A percentile compares a stretch with the other conserved stretches of the same genome.
These are phyloP conservation scores for Rhinocladiella similis DNA, from an alignment of 2,329 filamentous ascomycete species.

Conservation along the genomic window DNA sequence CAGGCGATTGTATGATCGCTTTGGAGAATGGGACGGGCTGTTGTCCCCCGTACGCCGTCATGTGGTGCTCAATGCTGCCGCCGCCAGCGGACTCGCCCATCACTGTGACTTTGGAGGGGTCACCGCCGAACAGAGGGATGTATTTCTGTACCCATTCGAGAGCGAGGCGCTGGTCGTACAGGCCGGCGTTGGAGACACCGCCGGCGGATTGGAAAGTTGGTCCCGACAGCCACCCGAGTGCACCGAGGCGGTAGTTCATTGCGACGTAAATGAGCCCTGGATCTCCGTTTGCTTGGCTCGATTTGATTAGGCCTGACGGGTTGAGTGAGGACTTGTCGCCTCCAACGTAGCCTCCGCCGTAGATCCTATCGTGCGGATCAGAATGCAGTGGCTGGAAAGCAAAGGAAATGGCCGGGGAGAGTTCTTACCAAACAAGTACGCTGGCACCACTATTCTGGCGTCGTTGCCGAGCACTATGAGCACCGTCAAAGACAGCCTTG, in stretches of 20 bases:
- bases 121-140: constrained; percentile 57
- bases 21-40: constrained; percentile 33
- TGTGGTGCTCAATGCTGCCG: constrained; percentile 56
- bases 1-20: constrained; percentile 48
- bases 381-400: too few relatives aligned
- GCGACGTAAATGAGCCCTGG: constrained; percentile 49
- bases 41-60: constrained; percentile 52
- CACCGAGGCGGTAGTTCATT: constrained; percentile 50
- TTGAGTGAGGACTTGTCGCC: constrained; percentile 39
- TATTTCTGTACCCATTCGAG: constrained; percentile 59
- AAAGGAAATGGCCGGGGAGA: too few relatives aligned
- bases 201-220: constrained; percentile 42
- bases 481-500: constrained; percentile 36
- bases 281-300: constrained; percentile 39
- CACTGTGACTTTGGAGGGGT: constrained; percentile 51
- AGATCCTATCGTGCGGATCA: constrained; percentile 36
- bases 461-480: constrained; percentile 28
- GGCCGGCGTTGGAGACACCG: constrained; percentile 50
- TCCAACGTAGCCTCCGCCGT: constrained; percentile 48
- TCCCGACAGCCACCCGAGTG: constrained; percentile 51
- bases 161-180: constrained; percentile 56
- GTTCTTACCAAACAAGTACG: constrained; percentile 37
- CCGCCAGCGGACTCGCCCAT: constrained; percentile 55
- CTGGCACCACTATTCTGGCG: constrained; percentile 28
- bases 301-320: constrained; percentile 42